Conservation (phyloP, 2,329 filamentous ascomycete species). For the Clarireedia paspali region DNA sequence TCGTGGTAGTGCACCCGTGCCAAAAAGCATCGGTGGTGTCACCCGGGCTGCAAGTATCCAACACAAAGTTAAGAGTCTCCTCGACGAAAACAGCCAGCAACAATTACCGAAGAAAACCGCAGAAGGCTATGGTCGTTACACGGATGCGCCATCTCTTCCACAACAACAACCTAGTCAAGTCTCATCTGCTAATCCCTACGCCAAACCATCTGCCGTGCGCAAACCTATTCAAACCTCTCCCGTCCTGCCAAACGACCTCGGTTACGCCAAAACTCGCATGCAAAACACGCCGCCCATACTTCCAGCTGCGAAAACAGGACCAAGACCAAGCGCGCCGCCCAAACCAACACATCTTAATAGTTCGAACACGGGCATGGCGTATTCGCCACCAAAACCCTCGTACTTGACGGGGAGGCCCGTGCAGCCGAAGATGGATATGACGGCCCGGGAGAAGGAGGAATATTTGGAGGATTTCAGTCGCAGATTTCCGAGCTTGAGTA, state of each 20-base stretch:
- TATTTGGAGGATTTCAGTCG: slow-evolving; percentile 68
- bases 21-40: slow-evolving; percentile 49
- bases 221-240: slow-evolving; percentile 37
- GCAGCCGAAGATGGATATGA: slow-evolving; percentile 42
- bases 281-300: not conserved
- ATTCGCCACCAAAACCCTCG: slow-evolving; percentile 33
- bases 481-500: slow-evolving; percentile 75
- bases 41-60: slow-evolving; percentile 79
- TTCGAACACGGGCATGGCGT: slow-evolving; percentile 35
- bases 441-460: slow-evolving; percentile 52
- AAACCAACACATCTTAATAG: slow-evolving; percentile 56
- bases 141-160: slow-evolving; percentile 37
- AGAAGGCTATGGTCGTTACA: slow-evolving; percentile 84
- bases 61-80: slow-evolving; percentile 76
- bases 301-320: not conserved
- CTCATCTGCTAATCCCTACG: slow-evolving; percentile 20
- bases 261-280: slow-evolving; percentile 22
- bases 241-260: slow-evolving; percentile 18
- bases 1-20: slow-evolving; percentile 42
- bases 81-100: slow-evolving; percentile 67
- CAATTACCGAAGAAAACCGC: slow-evolving; percentile 60
- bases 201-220: slow-evolving; percentile 27
- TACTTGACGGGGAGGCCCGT: slow-evolving; percentile 28
- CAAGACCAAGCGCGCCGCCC: slow-evolving; percentile 48
- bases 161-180: slow-evolving; percentile 6